Percentiles rank a stretch among this genome's conserved stretches.
These are phyloP conservation scores for Trichosanthes truncata DNA, from an alignment of 306 rosid genomes.

Conservation along the genomic window DNA sequence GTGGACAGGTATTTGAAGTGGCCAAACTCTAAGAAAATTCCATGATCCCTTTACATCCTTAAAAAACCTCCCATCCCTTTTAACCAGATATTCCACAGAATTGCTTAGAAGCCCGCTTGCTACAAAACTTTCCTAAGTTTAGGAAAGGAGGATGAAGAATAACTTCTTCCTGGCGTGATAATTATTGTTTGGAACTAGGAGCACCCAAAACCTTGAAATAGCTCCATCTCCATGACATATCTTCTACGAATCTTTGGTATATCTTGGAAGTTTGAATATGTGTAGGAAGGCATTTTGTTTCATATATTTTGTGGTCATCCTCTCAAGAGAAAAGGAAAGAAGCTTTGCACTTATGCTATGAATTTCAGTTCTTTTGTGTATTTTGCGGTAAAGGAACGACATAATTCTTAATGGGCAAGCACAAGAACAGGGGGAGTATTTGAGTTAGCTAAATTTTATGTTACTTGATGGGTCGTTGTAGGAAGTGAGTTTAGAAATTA, in stretches of 20 bases:
- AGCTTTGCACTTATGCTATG: background rate
- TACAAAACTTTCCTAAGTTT: background rate
- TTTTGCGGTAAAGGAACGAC: background rate
- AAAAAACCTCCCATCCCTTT: background rate
- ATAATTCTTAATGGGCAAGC: background rate
- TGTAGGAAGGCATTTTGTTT: background rate
- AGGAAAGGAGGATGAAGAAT: background rate
- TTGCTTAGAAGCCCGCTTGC: background rate
- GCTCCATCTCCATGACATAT: background rate
- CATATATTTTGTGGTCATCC: background rate
- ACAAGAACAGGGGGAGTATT: background rate
- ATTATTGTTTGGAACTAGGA: background rate
- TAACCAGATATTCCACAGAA: background rate
- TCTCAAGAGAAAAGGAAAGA: background rate
- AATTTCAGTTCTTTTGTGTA: background rate
- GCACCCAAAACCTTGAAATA: background rate
- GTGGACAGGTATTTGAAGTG: background rate
- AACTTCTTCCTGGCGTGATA: background rate
- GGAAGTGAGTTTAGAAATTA: background rate
- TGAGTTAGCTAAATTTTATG: background rate
- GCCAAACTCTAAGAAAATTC: background rate
- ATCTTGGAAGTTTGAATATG: background rate
- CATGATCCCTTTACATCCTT: background rate
- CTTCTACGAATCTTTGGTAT: background rate
- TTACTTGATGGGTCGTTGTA: background rate